These are phyloP conservation scores for Beverwykella pulmonaria DNA, from an alignment of 495 filamentous ascomycete genomes.

Conservation along the genomic window DNA sequence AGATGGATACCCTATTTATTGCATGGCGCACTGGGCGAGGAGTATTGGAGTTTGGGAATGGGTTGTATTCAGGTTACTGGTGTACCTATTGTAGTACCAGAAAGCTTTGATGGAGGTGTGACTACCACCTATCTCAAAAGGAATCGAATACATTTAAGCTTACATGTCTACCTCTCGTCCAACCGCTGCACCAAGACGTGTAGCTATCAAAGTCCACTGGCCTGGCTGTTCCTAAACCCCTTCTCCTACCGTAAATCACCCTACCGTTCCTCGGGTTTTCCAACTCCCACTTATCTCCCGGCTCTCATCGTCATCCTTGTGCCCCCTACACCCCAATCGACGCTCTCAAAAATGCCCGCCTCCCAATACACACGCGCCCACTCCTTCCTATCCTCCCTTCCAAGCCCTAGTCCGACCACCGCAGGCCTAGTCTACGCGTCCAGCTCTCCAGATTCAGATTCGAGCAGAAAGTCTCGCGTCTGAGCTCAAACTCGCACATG, in stretches of 20 bases:
- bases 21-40: neutral
- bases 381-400: neutral
- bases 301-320: neutral
- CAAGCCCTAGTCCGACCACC: neutral
- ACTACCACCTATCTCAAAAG: too few relatives aligned
- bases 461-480: conserved; percentile 5
- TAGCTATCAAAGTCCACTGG: too few relatives aligned
- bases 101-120: too few relatives aligned
- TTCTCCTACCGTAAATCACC: too few relatives aligned
- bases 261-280: too few relatives aligned
- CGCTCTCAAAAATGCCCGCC: conserved; percentile 8
- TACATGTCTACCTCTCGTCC: too few relatives aligned
- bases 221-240: too few relatives aligned
- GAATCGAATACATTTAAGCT: too few relatives aligned
- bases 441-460: neutral
- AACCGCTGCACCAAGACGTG: too few relatives aligned
- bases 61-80: too few relatives aligned
- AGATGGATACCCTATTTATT: neutral
- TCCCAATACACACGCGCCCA: conserved; percentile 2
- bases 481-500: neutral
- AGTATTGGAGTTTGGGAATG: too few relatives aligned
- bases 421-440: neutral
- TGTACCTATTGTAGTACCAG: too few relatives aligned
- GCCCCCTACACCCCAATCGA: neutral
- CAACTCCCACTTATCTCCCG: neutral